Percentiles rank a stretch among this genome's conserved stretches.
phyloP scores from a whole-genome alignment of 2,329 filamentous ascomycete species.

The Stagonosporopsis chrysanthemi region DNA sequence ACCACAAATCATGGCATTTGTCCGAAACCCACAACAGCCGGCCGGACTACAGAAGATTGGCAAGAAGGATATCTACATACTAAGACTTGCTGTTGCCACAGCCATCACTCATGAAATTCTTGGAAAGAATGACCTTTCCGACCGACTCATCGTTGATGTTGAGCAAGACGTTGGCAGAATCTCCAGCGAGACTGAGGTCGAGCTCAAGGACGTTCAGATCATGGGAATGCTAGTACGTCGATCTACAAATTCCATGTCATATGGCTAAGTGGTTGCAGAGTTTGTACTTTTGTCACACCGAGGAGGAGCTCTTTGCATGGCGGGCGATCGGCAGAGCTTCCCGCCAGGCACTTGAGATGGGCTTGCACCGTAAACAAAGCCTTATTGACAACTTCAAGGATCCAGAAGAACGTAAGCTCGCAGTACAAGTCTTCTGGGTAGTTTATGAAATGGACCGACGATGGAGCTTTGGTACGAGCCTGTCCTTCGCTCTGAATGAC shows the following conservation, averaged over 20 bases:
- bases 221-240: conserved; percentile 26
- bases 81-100: conserved; percentile 27
- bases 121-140: conserved; percentile 25
- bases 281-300: conserved; percentile 30
- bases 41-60: not conserved
- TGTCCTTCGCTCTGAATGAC: conserved; percentile 30
- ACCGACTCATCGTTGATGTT: conserved; percentile 22
- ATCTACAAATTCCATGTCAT: too few relatives aligned
- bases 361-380: conserved; percentile 30
- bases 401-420: conserved; percentile 18
- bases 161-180: conserved; percentile 27
- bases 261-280: conserved; percentile 9
- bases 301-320: conserved; percentile 32
- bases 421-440: conserved; percentile 30
- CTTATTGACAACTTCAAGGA: conserved; percentile 29
- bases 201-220: conserved; percentile 32
- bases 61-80: conserved; percentile 26
- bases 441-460: conserved; percentile 32
- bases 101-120: conserved; percentile 25
- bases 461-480: conserved; percentile 34
- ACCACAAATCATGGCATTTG: conserved; percentile 15
- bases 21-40: conserved; percentile 5
- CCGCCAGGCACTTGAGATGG: conserved; percentile 31
- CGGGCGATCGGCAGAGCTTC: conserved; percentile 29
- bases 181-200: conserved; percentile 19